Evolutionary conservation across 1,284 basidiomycete genomes (phyloP), one percentile per base, ranked within the genome.

Genomic region (Puccinia triticina): DNA sequence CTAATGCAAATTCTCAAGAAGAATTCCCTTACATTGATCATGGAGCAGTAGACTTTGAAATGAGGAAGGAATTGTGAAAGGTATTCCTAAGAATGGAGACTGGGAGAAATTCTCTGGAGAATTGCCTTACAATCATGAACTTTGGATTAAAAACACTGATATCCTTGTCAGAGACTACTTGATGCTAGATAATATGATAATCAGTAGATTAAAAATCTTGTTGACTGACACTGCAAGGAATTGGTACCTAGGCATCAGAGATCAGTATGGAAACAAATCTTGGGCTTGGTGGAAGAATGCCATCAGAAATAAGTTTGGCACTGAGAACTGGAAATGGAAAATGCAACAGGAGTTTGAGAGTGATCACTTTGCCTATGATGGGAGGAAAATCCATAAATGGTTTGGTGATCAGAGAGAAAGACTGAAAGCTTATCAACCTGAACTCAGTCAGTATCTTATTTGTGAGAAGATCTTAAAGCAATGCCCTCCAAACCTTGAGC

Each of bases 51-150:
- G 57, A 59, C 26, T n/a, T n/a, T 21, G 57, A 59, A 26, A 29
- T 59, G 10, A 59, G 12, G n/a, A 59, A 29, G 14, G 57, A 26
- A 14, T 29, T 59, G 10, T 59, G 57, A 59, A 59, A 59, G 12
- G 5, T 59, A 29, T 59, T 26, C 57, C 57, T n/a, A 59, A 59
- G 26, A 26, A 11, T 7, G 29, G 2, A 23, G 57, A 59, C 4
- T 59, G 57, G 57, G 26, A 59, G n/a, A 59, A 59, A 59, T 59
- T 59, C 57, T 59, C 57, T 26, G 57, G 57, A 59, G 57, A 59
- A n/a, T n/a, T 59, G 8, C 57, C 57, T 26, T 59, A 59, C 14
- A 59, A 59, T 29, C 57, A 59, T 59, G 57, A 59, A 2, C 7
- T 59, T 2, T 59, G 57, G 57, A 23, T 59, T 2, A 59, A 59